Evolutionary conservation across 2,329 filamentous ascomycete genomes (phyloP).

Genomic region (Colletotrichum sansevieriae): DNA sequence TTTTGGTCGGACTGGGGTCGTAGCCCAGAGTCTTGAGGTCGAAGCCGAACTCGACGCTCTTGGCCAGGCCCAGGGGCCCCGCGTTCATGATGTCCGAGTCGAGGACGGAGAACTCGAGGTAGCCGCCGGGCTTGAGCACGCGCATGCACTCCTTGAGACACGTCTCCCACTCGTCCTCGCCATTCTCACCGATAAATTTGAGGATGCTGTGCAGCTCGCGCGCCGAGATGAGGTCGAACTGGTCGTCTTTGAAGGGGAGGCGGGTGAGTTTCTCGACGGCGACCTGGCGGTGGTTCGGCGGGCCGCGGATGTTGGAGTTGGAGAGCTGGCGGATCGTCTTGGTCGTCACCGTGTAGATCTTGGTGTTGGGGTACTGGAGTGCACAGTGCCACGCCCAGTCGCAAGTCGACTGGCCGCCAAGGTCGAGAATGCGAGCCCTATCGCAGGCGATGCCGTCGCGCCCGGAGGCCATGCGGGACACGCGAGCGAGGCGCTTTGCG

Average conservation of each 20-base stretch:
- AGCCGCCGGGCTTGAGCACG: slow-evolving; percentile 91
- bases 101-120: slow-evolving; percentile 89
- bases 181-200: slow-evolving; percentile 76
- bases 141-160: slow-evolving; percentile 90
- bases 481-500: slow-evolving; percentile 70
- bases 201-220: slow-evolving; percentile 88
- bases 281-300: slow-evolving; percentile 87
- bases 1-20: slow-evolving; percentile 85
- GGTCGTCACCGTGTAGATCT: slow-evolving; percentile 89
- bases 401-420: slow-evolving; percentile 85
- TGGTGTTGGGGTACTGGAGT: slow-evolving; percentile 84
- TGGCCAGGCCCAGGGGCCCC: slow-evolving; percentile 82
- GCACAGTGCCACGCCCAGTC: slow-evolving; percentile 98
- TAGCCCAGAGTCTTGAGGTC: slow-evolving; percentile 91
- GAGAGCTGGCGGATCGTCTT: slow-evolving; percentile 77
- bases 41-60: slow-evolving; percentile 93
- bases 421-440: slow-evolving; percentile 81
- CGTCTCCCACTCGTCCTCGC: slow-evolving; percentile 87
- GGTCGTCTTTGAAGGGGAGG: slow-evolving; percentile 85
- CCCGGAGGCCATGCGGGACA: slow-evolving; percentile 63
- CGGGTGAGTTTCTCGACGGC: slow-evolving; percentile 81
- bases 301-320: slow-evolving; percentile 83
- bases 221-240: slow-evolving; percentile 93
- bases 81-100: slow-evolving; percentile 92
- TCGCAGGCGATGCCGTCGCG: slow-evolving; percentile 60